Conservation (phyloP, 2,329 filamentous ascomycete species). For the Cladosporium oxysporum region DNA sequence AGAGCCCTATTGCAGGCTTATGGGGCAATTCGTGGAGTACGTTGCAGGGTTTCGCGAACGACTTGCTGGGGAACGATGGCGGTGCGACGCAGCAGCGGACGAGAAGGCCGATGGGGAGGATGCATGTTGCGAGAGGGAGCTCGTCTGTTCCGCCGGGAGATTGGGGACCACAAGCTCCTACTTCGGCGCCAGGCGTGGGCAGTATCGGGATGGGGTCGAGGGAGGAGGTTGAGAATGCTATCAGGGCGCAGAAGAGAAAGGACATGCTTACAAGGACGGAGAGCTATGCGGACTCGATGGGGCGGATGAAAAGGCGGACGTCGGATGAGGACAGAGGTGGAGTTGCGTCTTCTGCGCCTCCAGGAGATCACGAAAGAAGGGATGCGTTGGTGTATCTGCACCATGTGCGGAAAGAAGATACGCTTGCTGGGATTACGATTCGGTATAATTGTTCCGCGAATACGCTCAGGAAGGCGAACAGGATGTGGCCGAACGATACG, state of each 20-base stretch:
- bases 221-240: constrained; percentile 48
- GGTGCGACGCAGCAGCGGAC: constrained; percentile 24
- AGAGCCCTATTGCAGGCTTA: constrained; percentile 41
- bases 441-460: constrained; percentile 86
- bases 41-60: constrained; percentile 52
- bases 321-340: constrained; percentile 61
- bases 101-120: constrained; percentile 34
- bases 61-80: constrained; percentile 47
- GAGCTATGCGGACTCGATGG: constrained; percentile 48
- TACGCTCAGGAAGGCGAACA: constrained; percentile 81
- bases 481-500: constrained; percentile 91
- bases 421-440: constrained; percentile 85
- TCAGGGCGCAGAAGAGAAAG: constrained; percentile 52
- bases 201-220: constrained; percentile 48
- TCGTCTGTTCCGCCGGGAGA: constrained; percentile 45
- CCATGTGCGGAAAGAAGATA: constrained; percentile 78
- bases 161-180: constrained; percentile 49
- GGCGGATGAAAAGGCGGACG: constrained; percentile 63
- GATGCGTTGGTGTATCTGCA: constrained; percentile 90
- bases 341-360: constrained; percentile 48
- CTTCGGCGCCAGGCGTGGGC: constrained; percentile 37
- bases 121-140: constrained; percentile 23
- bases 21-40: constrained; percentile 53
- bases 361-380: constrained; percentile 61
- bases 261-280: constrained; percentile 43